Evolutionary conservation across 2,329 filamentous ascomycete genomes (phyloP).

Genomic region (Lachnellula hyalina): DNA sequence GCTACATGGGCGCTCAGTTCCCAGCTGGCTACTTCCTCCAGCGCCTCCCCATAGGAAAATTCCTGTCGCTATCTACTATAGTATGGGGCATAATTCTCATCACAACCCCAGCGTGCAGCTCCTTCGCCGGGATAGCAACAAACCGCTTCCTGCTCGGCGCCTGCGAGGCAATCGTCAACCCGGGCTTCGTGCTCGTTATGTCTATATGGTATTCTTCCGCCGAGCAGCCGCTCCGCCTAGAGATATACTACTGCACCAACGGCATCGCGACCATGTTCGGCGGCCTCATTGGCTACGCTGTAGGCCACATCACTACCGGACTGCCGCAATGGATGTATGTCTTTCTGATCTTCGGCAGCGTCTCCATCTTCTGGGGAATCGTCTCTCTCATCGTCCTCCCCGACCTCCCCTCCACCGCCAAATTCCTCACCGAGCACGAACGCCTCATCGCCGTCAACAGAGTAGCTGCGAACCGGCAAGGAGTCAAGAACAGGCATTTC

Average conservation of each 20-base stretch:
- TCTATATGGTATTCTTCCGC: conserved; percentile 37
- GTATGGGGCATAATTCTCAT: conserved; percentile 32
- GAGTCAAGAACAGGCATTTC: conserved; percentile 48
- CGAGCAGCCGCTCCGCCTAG: conserved; percentile 35
- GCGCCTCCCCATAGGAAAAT: conserved; percentile 21
- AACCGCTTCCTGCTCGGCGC: conserved; percentile 32
- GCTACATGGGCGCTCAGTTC: conserved; percentile 22
- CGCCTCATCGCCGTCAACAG: conserved; percentile 48
- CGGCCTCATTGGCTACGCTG: conserved; percentile 31
- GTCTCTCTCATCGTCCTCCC: conserved; percentile 53
- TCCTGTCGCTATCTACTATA: conserved; percentile 15
- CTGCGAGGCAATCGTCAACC: conserved; percentile 31
- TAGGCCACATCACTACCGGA: conserved; percentile 17
- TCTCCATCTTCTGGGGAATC: conserved; percentile 47
- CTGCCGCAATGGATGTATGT: conserved; percentile 33
- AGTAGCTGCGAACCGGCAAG: conserved; percentile 45
- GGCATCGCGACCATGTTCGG: conserved; percentile 34
- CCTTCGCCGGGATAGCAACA: conserved; percentile 26
- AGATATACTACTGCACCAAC: conserved; percentile 36
- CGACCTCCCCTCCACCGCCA: conserved; percentile 56
- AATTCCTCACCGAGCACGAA: conserved; percentile 54
- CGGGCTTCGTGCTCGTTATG: conserved; percentile 36
- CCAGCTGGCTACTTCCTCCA: conserved; percentile 20
- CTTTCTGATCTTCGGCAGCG: conserved; percentile 33
- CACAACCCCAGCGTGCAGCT: conserved; percentile 30